Percentiles rank a stretch among this genome's conserved stretches.
Conservation (phyloP, 768 basidiomycete genomes). For the Mycena crocata region DNA sequence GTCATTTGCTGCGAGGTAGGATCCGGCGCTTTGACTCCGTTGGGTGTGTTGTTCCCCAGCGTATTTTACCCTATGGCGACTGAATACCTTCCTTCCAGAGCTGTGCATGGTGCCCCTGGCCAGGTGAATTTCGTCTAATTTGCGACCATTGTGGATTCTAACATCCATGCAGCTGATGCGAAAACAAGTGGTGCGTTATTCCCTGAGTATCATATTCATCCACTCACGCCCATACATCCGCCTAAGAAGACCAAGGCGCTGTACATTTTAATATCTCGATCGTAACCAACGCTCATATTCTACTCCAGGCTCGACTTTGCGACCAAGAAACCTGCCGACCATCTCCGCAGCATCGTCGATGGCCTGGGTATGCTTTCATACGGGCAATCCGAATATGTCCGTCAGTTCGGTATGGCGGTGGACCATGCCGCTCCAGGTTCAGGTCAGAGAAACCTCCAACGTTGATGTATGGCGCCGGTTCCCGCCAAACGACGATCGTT, state of each 20-base stretch:
- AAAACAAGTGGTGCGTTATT: constrained; percentile 65
- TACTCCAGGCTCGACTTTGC: constrained; percentile 65
- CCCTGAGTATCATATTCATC: constrained; percentile 50
- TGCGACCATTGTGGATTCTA: background rate
- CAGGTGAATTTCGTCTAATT: constrained; percentile 47
- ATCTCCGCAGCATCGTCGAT: constrained; percentile 63
- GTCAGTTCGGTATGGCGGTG: constrained; percentile 80
- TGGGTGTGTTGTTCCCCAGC: constrained; percentile 39
- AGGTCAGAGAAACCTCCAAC: constrained; percentile 72
- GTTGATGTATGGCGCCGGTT: constrained; percentile 71
- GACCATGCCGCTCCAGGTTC: constrained; percentile 63
- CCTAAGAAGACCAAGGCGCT: constrained; percentile 74
- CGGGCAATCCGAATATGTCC: constrained; percentile 80
- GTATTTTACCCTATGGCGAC: no score
- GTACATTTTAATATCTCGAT: background rate
- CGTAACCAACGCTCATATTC: background rate
- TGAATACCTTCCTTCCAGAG: constrained; percentile 48
- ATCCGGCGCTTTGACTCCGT: constrained; percentile 54
- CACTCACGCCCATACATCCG: constrained; percentile 42
- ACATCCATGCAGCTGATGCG: constrained; percentile 59
- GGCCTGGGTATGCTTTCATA: constrained; percentile 74
- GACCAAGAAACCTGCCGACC: constrained; percentile 70
- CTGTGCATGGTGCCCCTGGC: constrained; percentile 71
- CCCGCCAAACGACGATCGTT: constrained; percentile 69
- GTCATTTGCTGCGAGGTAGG: constrained; percentile 74